Base-by-base conservation (phyloP, 345 rosid species). In the Zanthoxylum bungeanum region DNA sequence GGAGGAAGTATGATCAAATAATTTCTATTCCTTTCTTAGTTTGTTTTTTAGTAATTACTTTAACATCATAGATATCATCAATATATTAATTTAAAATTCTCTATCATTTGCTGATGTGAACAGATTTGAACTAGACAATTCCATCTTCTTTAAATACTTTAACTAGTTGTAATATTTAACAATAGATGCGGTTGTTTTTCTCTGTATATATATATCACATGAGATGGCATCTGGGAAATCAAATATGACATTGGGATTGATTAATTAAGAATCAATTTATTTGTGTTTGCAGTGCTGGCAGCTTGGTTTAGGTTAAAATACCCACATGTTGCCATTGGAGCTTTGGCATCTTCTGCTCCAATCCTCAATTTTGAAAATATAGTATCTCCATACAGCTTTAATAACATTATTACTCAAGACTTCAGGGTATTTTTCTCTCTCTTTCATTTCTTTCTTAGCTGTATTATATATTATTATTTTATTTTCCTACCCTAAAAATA, bases 321-420 rank as follows among this genome's bases (percentile, higher is more conserved):
- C 67, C 87, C 88, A 4, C 86, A 84, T 17, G 64, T 87, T 7
- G 77, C 84, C 55, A 78, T 81, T 19, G 88, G 88, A 69, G 88
- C 91, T 1, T 60, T 87, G 83, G 81, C 91, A 22, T 87, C 91
- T 42, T 87, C 91, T 25, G 83, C 91, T 28, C 86, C 87, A 25
- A 81, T 83, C 51, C 83, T 85, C 71, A 40, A 77, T 30, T 84
- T 85, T 31, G 82, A 78, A 28, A 58, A 76, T 34, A 73, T 85
- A 4, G 73, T 76, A 0, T 86, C 90, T 40, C 81, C 88, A 0
- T 86, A 84, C 42, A 86, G 85, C 80, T 88, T 88, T 81, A 76
- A 2, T 66, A 47, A 73, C 76, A 84, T 83, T 61, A 36, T 88
- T 39, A 79, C 90, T 33, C 77, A 62, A 49, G 86, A 88, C 66